A percentile compares a stretch with the other conserved stretches of the same genome.
Evolutionary conservation across 2,329 filamentous ascomycete genomes (phyloP).

Genomic region (Cyphellophora europaea): DNA sequence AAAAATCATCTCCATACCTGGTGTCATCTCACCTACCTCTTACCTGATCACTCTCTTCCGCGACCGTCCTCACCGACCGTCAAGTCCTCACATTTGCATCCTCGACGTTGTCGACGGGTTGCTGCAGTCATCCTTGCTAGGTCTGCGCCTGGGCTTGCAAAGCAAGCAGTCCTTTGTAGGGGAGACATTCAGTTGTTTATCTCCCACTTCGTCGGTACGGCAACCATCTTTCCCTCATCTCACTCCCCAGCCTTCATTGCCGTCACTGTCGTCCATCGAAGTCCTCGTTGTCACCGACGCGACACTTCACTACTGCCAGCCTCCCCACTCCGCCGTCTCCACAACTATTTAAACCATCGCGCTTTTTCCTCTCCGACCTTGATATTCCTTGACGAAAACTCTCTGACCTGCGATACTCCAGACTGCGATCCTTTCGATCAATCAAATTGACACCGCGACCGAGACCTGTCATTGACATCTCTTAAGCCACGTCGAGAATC

Average conservation of each 20-base stretch:
- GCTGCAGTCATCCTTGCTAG: too few relatives aligned
- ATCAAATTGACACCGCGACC: too few relatives aligned
- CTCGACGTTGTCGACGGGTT: too few relatives aligned
- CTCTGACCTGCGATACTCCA: constrained; percentile 8
- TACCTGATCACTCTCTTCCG: background rate
- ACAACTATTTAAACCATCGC: background rate
- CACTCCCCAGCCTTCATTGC: constrained; percentile 3
- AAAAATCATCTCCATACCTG: constrained; percentile 1
- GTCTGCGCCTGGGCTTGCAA: too few relatives aligned
- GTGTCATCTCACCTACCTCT: background rate
- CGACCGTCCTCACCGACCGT: too few relatives aligned
- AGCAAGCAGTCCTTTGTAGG: constrained; percentile 48
- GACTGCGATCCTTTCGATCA: constrained; percentile 17
- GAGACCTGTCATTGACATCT: too few relatives aligned
- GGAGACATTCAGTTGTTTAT: constrained; percentile 99
- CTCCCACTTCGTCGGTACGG: constrained; percentile 62
- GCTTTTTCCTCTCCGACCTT: background rate
- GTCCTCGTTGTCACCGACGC: background rate
- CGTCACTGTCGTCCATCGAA: background rate
- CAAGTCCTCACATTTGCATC: too few relatives aligned
- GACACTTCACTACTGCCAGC: background rate
- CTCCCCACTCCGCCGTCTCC: too few relatives aligned
- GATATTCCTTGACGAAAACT: background rate
- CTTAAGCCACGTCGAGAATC: too few relatives aligned
- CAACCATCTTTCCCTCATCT: constrained; percentile 6